Base-by-base conservation (phyloP, 352 stramenopile species). In the Aphanomyces euteiches region DNA sequence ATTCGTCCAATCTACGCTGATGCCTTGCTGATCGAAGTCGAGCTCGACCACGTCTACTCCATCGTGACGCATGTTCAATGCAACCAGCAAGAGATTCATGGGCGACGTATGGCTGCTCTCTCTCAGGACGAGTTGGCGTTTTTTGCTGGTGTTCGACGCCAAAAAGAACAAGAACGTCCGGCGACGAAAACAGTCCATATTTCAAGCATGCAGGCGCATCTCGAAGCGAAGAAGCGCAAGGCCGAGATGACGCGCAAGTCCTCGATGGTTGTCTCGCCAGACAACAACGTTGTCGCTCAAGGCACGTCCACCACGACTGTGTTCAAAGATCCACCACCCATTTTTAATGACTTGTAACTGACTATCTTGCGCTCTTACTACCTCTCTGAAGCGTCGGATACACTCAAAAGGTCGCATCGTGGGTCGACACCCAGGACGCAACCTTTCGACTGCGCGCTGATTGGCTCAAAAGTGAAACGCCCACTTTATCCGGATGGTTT, bases 31-130 rank as follows among this genome's bases (percentile, higher is more conserved):
- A 92, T 92, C 43, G 79, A 79, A 21, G 77, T 76, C 45, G 80
- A 92, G 40, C 84, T 93, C 38, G 82, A 93, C 67, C 78, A 86
- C 21, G 84, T 81, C 19, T 93, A 87, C 74, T 89, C 87, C 45
- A 77, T 85, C 39, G 82, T 79, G 0, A 70, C 90, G 38, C 83
- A 81, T 58, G 90, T 82, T 17, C 89, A 90, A 59, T 59, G 82
- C 58, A 76, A 77, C 15, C 85, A 90, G 38, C 72, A 81, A 10
- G 80, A 89, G 61, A 77, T 92, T 13, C 75, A 82, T 38, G 58
- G 58, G 7, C 73, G 65, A 17, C 73, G 77, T 1, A 67, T 67
- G 6, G 36, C 74, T 8, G 53, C 68, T n/a, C 69, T 67, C 0
- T 60, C 56, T 0, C 57, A 77, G 3, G 66, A 69, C 3, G 80